A percentile compares a stretch with the other conserved stretches of the same genome.
Evolutionary conservation across 495 filamentous ascomycete genomes (phyloP).

Genomic region (Penicillium argentinense): DNA sequence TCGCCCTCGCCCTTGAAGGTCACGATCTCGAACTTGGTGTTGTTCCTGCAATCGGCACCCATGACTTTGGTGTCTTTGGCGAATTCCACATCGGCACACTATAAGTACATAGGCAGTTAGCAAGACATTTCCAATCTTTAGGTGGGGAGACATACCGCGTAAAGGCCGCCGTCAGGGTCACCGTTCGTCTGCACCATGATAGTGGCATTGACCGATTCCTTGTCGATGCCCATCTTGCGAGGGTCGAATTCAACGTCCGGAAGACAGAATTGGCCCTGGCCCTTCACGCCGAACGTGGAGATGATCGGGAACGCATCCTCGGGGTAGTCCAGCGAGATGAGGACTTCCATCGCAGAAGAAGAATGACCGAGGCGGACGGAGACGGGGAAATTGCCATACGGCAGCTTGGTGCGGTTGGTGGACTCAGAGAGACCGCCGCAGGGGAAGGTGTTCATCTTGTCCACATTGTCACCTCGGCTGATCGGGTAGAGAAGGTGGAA

Average conservation of each 20-base stretch:
- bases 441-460: conserved; percentile 49
- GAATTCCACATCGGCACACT: conserved; percentile 67
- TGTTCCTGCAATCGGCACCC: too few relatives aligned
- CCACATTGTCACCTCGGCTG: conserved; percentile 54
- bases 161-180: conserved; percentile 52
- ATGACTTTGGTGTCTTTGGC: too few relatives aligned
- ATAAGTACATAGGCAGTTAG: background rate
- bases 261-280: conserved; percentile 58
- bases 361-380: conserved; percentile 56
- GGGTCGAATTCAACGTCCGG: conserved; percentile 41
- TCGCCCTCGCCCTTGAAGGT: too few relatives aligned
- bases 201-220: conserved; percentile 58
- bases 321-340: conserved; percentile 54
- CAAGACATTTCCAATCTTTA: background rate
- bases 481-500: conserved; percentile 59
- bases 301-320: conserved; percentile 55
- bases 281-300: conserved; percentile 50
- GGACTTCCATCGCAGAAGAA: conserved; percentile 54
- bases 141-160: conserved; percentile 43
- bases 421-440: conserved; percentile 57
- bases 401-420: conserved; percentile 49
- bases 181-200: conserved; percentile 60
- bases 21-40: too few relatives aligned
- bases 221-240: conserved; percentile 29
- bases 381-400: conserved; percentile 51